A percentile compares a stretch with the other conserved stretches of the same genome.
Evolutionary conservation across 1,139 yeast genomes (phyloP).

Genomic region (Yamadazyma trypodendri): DNA sequence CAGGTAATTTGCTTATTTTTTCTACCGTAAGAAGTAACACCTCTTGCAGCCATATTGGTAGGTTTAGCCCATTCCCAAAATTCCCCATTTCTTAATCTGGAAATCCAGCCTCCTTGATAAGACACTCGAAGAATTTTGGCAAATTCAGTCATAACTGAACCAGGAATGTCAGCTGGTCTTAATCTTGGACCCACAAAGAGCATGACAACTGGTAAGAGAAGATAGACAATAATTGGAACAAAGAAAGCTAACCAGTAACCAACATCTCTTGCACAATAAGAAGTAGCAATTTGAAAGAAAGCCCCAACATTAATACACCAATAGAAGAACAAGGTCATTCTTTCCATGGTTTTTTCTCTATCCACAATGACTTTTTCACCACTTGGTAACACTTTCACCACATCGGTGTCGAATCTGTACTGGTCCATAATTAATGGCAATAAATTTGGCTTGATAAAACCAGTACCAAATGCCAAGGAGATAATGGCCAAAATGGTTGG

Average conservation of each 20-base stretch:
- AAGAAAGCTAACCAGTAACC: slow-evolving; percentile 81
- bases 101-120: slow-evolving; percentile 40
- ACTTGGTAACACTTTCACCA: slow-evolving; percentile 53
- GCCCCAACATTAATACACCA: slow-evolving; percentile 82
- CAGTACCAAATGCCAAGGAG: slow-evolving; percentile 45
- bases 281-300: slow-evolving; percentile 73
- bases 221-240: slow-evolving; percentile 52
- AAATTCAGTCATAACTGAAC: slow-evolving; percentile 48
- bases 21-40: slow-evolving; percentile 21
- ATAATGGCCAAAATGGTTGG: slow-evolving; percentile 38
- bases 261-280: slow-evolving; percentile 64
- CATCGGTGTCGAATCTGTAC: slow-evolving; percentile 53
- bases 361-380: slow-evolving; percentile 74
- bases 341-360: slow-evolving; percentile 67
- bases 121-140: slow-evolving; percentile 39
- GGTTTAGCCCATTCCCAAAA: slow-evolving; percentile 63
- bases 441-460: slow-evolving; percentile 51
- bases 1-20: slow-evolving; percentile 36
- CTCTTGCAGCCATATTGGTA: slow-evolving; percentile 43
- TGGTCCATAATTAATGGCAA: slow-evolving; percentile 55
- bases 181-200: slow-evolving; percentile 36
- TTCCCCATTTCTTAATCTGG: slow-evolving; percentile 31
- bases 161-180: slow-evolving; percentile 39
- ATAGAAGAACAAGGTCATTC: slow-evolving; percentile 75
- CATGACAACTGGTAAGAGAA: slow-evolving; percentile 48